Evolutionary conservation across 495 filamentous ascomycete species (phyloP), one percentile per base, ranked within the genome.

Genomic region (Saxophila tyrrhenica): DNA sequence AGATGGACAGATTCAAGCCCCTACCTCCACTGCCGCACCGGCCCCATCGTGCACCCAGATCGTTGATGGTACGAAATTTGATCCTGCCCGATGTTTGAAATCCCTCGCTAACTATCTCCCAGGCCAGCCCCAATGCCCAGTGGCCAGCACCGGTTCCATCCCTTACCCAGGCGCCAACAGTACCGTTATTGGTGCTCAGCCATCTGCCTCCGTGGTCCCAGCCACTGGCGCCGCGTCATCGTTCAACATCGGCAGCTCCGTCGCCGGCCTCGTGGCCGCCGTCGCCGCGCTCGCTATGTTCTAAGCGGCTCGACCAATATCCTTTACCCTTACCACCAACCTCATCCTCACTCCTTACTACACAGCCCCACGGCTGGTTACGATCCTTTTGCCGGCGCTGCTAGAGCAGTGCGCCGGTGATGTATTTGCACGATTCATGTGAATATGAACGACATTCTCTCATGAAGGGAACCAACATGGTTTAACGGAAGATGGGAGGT

Each of bases 211-310:
- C 22, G 39, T 42, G 13, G 17, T 48, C 29, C 43, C 17, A n/a
- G 35, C 46, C 45, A 57, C 55, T 23, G 59, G 59, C 50, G 52
- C 52, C 39, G 54, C 57, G 20, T 22, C 51, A 20, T 35, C 56
- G 50, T 25, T 44, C 43, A 60, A 55, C 55, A 44, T 64, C 51
- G 42, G 56, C 48, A 52, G 38, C n/a, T 45, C 44, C 15, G 48
- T 54, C 52, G 58, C 55, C 51, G 58, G 62, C 51, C 51, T 60
- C 17, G 60, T 58, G 38, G 57, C 50, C 29, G 65, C 55, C 20
- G 55, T 56, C 25, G 23, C 58, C 56, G 63, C 59, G 21, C 41
- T 61, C 25, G 59, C 59, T 44, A 51, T 61, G 50, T 54, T 61
- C 38, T 61, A 55, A 60, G 58, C 42, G 51, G 21, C n/a, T n/a